Percentiles rank a stretch among this genome's conserved stretches.
phyloP scores from a whole-genome alignment of 805 yeast species.

The Priceomyces medius region DNA sequence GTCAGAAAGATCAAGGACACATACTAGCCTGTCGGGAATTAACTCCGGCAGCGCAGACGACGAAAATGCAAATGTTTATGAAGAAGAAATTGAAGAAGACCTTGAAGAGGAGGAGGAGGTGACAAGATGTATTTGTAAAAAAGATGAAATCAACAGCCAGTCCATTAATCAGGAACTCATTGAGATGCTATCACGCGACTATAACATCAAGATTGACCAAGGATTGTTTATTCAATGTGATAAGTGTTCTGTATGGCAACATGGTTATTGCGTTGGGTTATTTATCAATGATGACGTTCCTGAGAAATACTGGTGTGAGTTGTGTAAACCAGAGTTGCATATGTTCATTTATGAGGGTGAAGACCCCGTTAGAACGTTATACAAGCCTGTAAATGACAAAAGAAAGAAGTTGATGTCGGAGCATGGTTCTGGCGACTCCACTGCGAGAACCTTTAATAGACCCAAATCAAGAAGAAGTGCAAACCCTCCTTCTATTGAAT shows the following conservation, averaged over 20 bases:
- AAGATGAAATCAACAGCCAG: constrained; percentile 33
- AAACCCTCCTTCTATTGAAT: constrained; percentile 15
- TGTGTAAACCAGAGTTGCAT: constrained; percentile 85
- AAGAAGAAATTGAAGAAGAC: constrained; percentile 23
- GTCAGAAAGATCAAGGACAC: constrained; percentile 25
- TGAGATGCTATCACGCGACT: constrained; percentile 28
- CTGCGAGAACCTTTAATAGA: constrained; percentile 11
- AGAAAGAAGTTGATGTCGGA: constrained; percentile 34
- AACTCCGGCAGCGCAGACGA: constrained; percentile 15
- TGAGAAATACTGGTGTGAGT: constrained; percentile 93
- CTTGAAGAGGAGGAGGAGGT: constrained; percentile 40
- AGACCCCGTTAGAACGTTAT: constrained; percentile 32
- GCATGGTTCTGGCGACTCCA: constrained; percentile 15
- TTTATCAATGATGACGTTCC: constrained; percentile 73
- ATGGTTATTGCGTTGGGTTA: constrained; percentile 92
- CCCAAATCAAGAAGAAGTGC: constrained; percentile 17
- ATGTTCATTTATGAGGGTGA: constrained; percentile 36
- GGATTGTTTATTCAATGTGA: constrained; percentile 86
- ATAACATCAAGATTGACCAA: constrained; percentile 41
- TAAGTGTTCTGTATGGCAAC: constrained; percentile 94
- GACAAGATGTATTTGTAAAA: constrained; percentile 43
- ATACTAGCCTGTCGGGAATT: constrained; percentile 14
- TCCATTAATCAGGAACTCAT: constrained; percentile 24
- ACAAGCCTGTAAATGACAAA: constrained; percentile 41
- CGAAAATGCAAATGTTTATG: constrained; percentile 16